phyloP scores from a whole-genome alignment of 345 rosid species.

The Odontarrhena argentea region DNA sequence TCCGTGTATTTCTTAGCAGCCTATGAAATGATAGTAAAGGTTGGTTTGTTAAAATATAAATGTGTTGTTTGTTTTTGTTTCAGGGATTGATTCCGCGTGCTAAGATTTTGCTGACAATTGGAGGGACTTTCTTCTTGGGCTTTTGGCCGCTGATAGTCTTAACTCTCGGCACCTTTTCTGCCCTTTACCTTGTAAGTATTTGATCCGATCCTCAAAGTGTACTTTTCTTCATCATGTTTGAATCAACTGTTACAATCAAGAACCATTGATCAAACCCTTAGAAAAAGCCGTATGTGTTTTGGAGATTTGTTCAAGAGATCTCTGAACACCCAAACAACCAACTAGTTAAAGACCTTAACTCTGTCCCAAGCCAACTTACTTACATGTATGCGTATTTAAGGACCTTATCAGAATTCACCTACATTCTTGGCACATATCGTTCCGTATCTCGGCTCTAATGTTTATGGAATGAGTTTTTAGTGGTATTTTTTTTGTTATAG shows the following conservation, averaged over 20 bases:
- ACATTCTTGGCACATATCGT: background rate
- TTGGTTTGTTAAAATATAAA: background rate
- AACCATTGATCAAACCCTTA: background rate
- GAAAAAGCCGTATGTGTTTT: background rate
- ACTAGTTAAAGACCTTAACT: background rate
- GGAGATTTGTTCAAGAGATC: background rate
- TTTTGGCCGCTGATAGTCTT: conserved; percentile 83
- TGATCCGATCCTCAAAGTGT: background rate
- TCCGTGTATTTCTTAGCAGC: background rate
- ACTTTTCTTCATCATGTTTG: background rate
- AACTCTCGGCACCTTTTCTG: conserved; percentile 69
- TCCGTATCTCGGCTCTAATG: too few relatives aligned
- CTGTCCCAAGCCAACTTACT: background rate
- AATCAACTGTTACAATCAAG: background rate
- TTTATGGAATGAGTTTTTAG: background rate
- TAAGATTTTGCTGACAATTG: conserved; percentile 71
- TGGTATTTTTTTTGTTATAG: conserved; percentile 8
- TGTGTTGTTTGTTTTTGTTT: conserved; percentile 26
- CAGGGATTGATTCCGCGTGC: conserved; percentile 96
- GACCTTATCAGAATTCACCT: background rate
- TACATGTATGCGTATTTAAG: too few relatives aligned
- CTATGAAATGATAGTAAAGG: background rate
- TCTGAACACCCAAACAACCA: background rate
- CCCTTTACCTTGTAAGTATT: conserved; percentile 73
- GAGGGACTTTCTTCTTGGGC: conserved; percentile 90